These are phyloP conservation scores for Neopestalotiopsis clavispora DNA, from an alignment of 2,329 filamentous ascomycete species.

Conservation along the genomic window DNA sequence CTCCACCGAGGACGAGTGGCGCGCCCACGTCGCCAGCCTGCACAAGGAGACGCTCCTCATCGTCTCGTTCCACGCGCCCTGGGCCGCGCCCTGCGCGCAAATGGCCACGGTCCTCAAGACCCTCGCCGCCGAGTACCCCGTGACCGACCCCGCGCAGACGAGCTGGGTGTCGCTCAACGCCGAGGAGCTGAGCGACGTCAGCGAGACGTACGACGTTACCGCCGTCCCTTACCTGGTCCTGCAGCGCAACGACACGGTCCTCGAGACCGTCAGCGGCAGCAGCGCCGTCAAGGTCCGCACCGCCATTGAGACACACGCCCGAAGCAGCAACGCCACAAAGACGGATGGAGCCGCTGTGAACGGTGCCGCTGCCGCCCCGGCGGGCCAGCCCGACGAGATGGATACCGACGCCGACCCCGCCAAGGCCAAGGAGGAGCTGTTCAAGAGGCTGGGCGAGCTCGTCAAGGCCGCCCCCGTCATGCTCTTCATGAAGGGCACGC, in stretches of 20 bases:
- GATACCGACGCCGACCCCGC: constrained; percentile 49
- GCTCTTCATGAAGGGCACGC: constrained; percentile 99
- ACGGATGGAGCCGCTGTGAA: constrained; percentile 42
- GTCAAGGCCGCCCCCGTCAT: constrained; percentile 97
- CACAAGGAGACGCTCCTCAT: constrained; percentile 76
- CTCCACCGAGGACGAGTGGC: constrained; percentile 74
- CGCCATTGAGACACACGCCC: constrained; percentile 82
- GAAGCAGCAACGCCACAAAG: constrained; percentile 36
- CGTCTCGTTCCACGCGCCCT: constrained; percentile 94
- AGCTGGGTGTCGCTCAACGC: constrained; percentile 92
- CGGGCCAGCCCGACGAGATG: constrained; percentile 38
- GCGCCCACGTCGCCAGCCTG: constrained; percentile 67
- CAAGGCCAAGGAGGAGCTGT: constrained; percentile 81
- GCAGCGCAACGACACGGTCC: constrained; percentile 72
- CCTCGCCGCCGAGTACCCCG: constrained; percentile 84
- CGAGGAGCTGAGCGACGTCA: constrained; percentile 90
- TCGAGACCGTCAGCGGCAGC: constrained; percentile 89
- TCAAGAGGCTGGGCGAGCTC: constrained; percentile 78
- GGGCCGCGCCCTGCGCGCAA: constrained; percentile 94
- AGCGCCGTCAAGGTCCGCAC: constrained; percentile 84
- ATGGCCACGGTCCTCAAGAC: constrained; percentile 87
- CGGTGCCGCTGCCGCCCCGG: constrained; percentile 39
- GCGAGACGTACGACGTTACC: constrained; percentile 90
- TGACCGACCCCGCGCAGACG: constrained; percentile 67
- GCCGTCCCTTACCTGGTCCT: constrained; percentile 93